Conservation (phyloP, 73 alveolate genomes). For the Durusdinium trenchii region DNA sequence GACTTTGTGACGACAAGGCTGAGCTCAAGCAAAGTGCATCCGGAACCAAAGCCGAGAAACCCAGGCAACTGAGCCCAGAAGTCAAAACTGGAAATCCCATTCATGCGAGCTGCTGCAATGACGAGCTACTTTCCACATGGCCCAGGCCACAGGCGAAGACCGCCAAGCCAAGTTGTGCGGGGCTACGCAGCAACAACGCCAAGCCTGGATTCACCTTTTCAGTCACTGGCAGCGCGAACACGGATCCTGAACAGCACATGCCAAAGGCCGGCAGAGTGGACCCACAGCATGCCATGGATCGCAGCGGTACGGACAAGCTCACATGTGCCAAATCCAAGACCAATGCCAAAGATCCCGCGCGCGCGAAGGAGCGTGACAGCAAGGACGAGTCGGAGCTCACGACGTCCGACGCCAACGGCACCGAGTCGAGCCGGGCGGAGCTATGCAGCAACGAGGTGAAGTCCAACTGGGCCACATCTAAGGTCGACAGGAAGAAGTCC, state of each 20-base stretch:
- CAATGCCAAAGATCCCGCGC: background rate
- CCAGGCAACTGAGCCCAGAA: background rate
- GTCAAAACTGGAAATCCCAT: background rate
- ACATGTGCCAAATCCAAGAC: background rate
- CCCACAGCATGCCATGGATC: background rate
- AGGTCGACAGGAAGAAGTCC: background rate
- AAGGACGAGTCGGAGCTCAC: background rate
- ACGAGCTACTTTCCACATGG: background rate
- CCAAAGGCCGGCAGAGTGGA: background rate
- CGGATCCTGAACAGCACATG: background rate
- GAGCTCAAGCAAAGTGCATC: background rate
- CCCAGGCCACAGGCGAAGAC: background rate
- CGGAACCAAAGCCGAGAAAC: background rate
- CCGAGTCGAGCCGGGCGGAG: background rate
- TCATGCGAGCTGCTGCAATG: background rate
- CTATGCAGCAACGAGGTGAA: background rate
- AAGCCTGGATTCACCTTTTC: too few species aligned
- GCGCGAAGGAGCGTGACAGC: background rate
- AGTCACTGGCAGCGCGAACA: too few species aligned
- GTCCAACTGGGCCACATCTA: background rate
- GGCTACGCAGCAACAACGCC: background rate
- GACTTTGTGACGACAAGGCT: background rate
- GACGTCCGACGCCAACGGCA: background rate
- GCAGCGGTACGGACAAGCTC: background rate
- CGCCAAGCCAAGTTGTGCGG: background rate